phyloP scores from a whole-genome alignment of 306 rosid species.

The Gynostemma pentaphyllum region DNA sequence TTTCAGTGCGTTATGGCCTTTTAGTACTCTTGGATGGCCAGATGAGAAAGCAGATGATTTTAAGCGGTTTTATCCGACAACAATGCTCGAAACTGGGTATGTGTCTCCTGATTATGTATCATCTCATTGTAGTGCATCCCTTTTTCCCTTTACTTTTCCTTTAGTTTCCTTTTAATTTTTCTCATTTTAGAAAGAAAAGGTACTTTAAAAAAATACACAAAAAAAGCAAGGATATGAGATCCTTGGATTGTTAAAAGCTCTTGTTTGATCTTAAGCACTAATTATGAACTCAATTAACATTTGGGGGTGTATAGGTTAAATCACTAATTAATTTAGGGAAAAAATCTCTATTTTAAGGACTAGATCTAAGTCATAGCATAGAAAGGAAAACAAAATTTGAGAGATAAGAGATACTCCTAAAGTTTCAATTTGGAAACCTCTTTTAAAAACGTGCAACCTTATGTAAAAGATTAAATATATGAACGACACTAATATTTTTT shows the following conservation, averaged over 20 bases:
- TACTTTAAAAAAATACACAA: background rate
- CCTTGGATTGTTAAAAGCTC: background rate
- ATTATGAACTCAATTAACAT: background rate
- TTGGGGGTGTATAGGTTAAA: background rate
- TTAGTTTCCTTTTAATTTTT: background rate
- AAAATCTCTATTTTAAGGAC: too few relatives aligned
- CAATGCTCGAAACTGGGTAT: conserved; percentile 98
- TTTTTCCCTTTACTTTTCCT: background rate
- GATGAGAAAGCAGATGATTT: conserved; percentile 65
- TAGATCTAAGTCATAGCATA: too few relatives aligned
- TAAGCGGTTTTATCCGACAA: conserved; percentile 76
- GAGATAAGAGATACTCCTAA: background rate
- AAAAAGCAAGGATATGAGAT: background rate
- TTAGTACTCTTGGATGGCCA: conserved; percentile 99
- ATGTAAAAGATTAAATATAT: too few relatives aligned
- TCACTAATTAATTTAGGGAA: too few relatives aligned
- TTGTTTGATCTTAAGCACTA: background rate
- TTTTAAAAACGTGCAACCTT: too few relatives aligned
- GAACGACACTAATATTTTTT: too few relatives aligned
- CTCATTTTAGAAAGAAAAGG: background rate
- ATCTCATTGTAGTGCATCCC: background rate
- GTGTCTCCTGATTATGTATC: conserved; percentile 16
- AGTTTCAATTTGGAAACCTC: too few relatives aligned
- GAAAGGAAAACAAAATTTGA: too few relatives aligned
- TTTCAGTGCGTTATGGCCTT: conserved; percentile 92